Conservation (phyloP, 257 asterid species). For the Solanum paucissectum region DNA sequence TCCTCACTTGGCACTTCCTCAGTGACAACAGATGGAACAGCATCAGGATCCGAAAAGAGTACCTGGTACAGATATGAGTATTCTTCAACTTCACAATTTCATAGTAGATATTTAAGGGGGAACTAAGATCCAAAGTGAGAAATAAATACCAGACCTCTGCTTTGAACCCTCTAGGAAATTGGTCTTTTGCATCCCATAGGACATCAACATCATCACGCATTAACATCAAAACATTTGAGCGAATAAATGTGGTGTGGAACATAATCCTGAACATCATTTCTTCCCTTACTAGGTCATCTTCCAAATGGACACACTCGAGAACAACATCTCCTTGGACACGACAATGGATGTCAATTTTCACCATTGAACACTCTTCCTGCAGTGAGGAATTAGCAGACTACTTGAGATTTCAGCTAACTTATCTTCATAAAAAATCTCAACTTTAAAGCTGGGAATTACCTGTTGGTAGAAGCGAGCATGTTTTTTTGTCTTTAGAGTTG, state of each 20-base stretch:
- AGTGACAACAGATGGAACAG: conserved; percentile 40
- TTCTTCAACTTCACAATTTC: conserved; percentile 32
- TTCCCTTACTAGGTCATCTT: conserved; percentile 75
- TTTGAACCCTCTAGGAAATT: conserved; percentile 67
- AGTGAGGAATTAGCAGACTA: conserved; percentile 15
- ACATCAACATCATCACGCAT: conserved; percentile 87
- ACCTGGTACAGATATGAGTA: conserved; percentile 55
- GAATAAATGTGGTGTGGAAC: conserved; percentile 89
- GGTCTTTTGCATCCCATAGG: conserved; percentile 82
- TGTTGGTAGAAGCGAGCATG: conserved; percentile 49
- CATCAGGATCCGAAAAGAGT: conserved; percentile 81
- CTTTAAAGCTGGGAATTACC: conserved; percentile 39
- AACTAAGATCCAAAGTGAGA: conserved; percentile 15
- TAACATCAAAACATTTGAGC: conserved; percentile 72
- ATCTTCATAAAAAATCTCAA: conserved; percentile 4
- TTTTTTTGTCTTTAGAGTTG: conserved; percentile 50
- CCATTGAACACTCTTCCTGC: conserved; percentile 89
- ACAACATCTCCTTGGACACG: conserved; percentile 90
- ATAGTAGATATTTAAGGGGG: background rate
- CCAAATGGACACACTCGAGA: conserved; percentile 87
- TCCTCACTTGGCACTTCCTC: conserved; percentile 50
- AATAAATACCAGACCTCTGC: conserved; percentile 63
- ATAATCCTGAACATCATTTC: conserved; percentile 83
- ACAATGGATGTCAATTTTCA: conserved; percentile 62
- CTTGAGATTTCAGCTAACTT: conserved; percentile 7